Evolutionary conservation across 108 stramenopile species (phyloP), one percentile per base, ranked within the genome.

Genomic region (Stephanodiscus minutulus): DNA sequence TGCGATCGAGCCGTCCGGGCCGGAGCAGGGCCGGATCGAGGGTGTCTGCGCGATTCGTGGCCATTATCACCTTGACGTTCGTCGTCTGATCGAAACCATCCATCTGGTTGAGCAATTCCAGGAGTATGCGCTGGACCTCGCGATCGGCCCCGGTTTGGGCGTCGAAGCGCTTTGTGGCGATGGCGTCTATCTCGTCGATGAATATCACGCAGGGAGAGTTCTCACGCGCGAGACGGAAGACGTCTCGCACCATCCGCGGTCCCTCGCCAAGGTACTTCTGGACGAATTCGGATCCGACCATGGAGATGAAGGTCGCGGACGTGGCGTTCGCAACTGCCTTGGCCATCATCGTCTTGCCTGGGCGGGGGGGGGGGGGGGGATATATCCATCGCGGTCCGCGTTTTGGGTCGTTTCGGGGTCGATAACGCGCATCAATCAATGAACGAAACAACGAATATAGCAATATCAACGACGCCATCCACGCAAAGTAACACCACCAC

Each of bases 251-350:
- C 97, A 98, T 98, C 36, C 98, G 94, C 11, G 99, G 97, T 22
- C 99, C 99, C 77, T 99, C 99, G 24, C 99, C 99, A 24, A 99
- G 85, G 81, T 98, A 99, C 85, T 98, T 99, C 88, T 99, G 99
- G 47, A 99, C 99, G 86, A 99, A 98, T 77, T 99, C 98, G 11
- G 92, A 93, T 20, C 99, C 99, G 10, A 97, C 97, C 94, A 99
- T 96, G 83, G 88, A 89, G 68, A 99, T 98, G 82, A 98, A 99
- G 48, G 97, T 94, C 27, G 99, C 99, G 46, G 92, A 85, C 13
- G 99, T 99, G 21, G 98, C 93, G 80, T 98, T 97, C 25, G 99
- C 99, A 3, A 98, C 98, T 7, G 99, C 99, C 78, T 98, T 98
- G 47, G 99, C 99, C 95, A 99, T 97, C 99, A 99, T 98, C 33